phyloP scores from a whole-genome alignment of 768 basidiomycete genomes.

The Chiua virens region DNA sequence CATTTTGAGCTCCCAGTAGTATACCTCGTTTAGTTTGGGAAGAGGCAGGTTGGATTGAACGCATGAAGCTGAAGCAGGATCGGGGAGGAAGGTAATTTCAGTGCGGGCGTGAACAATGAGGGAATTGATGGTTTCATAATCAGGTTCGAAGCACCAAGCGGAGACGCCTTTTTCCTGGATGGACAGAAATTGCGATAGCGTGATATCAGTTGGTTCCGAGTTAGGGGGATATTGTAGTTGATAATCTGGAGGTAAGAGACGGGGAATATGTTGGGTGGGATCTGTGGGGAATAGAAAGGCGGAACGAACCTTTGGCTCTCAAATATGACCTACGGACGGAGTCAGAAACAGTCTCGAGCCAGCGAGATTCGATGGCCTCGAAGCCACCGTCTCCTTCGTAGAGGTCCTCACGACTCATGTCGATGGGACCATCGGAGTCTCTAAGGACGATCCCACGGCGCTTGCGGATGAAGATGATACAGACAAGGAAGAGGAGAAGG shows the following conservation, averaged over 20 bases:
- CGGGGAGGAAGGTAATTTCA: conserved; percentile 97
- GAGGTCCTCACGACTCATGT: conserved; percentile 90
- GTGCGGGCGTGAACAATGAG: conserved; percentile 94
- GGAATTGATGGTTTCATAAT: conserved; percentile 92
- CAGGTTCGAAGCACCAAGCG: conserved; percentile 99
- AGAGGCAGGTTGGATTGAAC: conserved; percentile 97
- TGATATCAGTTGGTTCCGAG: conserved; percentile 97
- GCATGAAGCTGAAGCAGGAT: conserved; percentile 89
- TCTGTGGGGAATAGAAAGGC: conserved; percentile 1
- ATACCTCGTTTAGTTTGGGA: conserved; percentile 97
- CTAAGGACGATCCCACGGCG: conserved; percentile 75
- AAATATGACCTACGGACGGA: conserved; percentile 65
- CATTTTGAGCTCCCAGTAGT: conserved; percentile 99
- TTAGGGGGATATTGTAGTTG: conserved; percentile 91
- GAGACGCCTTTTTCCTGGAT: conserved; percentile 99
- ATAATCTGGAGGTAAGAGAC: conserved; percentile 51
- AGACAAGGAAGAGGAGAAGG: conserved; percentile 86
- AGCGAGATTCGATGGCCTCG: conserved; percentile 87
- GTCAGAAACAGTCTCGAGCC: conserved; percentile 85
- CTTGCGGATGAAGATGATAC: conserved; percentile 79
- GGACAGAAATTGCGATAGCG: conserved; percentile 95
- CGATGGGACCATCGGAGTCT: conserved; percentile 90
- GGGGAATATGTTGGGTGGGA: conserved; percentile 6
- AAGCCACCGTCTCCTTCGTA: conserved; percentile 92
- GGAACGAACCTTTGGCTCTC: conserved; percentile 77